Base-by-base conservation (phyloP, 495 filamentous ascomycete genomes). In the Jackrogersella minutella region DNA sequence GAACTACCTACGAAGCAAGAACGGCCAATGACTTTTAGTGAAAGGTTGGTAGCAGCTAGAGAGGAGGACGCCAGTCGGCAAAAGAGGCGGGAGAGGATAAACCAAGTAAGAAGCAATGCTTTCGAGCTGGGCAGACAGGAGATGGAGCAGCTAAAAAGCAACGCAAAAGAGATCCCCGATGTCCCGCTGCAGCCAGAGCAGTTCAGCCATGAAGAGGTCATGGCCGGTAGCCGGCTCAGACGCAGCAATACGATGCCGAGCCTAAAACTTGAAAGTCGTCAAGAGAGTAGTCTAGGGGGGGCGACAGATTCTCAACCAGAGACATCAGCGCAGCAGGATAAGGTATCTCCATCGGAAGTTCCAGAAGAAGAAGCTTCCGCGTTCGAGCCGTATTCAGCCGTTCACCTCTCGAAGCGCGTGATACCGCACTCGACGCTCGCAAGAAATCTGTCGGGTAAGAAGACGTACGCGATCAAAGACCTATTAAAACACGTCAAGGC, bases 301-400 rank as follows among this genome's bases (percentile, higher is more conserved):
- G 10, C 60, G 7, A 5, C 62, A 17, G 53, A 69, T 21, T 57
- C 69, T 3, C 62, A 68, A 28, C 40, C 66, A n/a, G 62, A 74
- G 13, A 34, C 73, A 19, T 28, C 67, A 1, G 37, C 58, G 11
- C 62, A 36, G 5, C 46, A 69, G 8, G 56, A 60, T 11, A 64
- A 69, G 30, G 21, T 58, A 3, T 2, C 61, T 2, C 61, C 72
- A 5, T 75, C 71, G 3, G 76, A 76, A 58, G 75, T 74, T 2
- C 52, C 75, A 1, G 75, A 79, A 51, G 70, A 70, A 16, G 76
- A 79, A 1, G 78, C 77, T 13, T 69, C 84, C 2, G 84, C 79
- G 34, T 96, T 93, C 64, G 96, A 98, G 64, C 83, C 93, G 17
- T 97, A 92, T 73, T 96, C 94, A 16, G 84, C 85, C n/a, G 73